Conservation (phyloP, 1,284 basidiomycete species). For the Melampsora occidentalis region DNA sequence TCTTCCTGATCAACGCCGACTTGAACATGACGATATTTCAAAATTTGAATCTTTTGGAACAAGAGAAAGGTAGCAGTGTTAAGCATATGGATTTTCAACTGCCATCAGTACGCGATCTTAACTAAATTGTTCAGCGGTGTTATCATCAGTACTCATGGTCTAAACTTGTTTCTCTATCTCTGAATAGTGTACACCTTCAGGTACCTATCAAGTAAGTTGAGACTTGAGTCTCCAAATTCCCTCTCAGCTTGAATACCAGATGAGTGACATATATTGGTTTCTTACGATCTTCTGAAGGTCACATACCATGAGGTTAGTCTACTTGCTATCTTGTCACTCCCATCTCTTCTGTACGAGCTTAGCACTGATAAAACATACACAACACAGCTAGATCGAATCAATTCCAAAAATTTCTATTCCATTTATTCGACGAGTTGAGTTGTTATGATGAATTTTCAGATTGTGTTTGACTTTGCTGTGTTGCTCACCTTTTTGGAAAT, state of each 20-base stretch:
- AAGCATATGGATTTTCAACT: conserved; percentile 36
- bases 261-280: not conserved
- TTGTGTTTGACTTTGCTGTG: not conserved
- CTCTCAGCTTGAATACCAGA: not conserved
- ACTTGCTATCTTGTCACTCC: not conserved
- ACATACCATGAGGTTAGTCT: conserved; percentile 34
- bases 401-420: conserved; percentile 32
- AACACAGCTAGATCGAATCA: conserved; percentile 38
- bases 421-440: conserved; percentile 29
- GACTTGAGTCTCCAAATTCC: not conserved
- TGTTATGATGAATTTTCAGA: not conserved
- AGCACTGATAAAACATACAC: not conserved
- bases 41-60: conserved; percentile 21
- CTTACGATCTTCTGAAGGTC: conserved; percentile 10
- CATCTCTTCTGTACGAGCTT: not conserved
- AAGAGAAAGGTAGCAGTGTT: conserved; percentile 36
- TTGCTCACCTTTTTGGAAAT: not conserved
- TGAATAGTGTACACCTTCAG: conserved; percentile 30
- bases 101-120: conserved; percentile 11
- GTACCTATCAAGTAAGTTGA: conserved; percentile 28
- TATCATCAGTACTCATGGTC: not conserved
- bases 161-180: not conserved
- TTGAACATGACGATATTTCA: conserved; percentile 30
- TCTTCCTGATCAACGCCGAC: conserved; percentile 28
- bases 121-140: too few species aligned